These are phyloP conservation scores for Arthroderma sp. DNA, from an alignment of 2,329 filamentous ascomycete species.

Conservation along the genomic window DNA sequence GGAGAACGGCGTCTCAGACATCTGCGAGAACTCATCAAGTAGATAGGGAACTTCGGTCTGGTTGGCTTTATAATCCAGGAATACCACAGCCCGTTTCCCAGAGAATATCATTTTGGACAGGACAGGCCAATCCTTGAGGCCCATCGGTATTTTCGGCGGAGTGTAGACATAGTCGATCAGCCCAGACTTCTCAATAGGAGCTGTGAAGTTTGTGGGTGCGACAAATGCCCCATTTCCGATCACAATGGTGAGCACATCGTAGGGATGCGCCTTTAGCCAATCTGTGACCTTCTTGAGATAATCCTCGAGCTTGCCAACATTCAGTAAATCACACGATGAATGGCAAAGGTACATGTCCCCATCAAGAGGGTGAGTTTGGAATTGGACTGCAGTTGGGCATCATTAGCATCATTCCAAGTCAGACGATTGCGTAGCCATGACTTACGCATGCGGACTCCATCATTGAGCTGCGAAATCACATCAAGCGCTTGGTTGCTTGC, in stretches of 20 bases:
- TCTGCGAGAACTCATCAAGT: constrained; percentile 71
- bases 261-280: constrained; percentile 67
- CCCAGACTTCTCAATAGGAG: constrained; percentile 57
- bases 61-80: constrained; percentile 76
- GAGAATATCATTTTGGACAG: constrained; percentile 60
- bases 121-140: constrained; percentile 67
- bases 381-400: constrained; percentile 37
- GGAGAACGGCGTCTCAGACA: constrained; percentile 87
- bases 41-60: constrained; percentile 69
- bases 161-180: constrained; percentile 60
- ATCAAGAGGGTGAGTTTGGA: constrained; percentile 45
- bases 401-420: not conserved
- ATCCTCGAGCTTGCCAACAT: constrained; percentile 62
- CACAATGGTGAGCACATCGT: constrained; percentile 77
- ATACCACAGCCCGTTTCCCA: constrained; percentile 60
- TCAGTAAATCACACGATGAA: constrained; percentile 65
- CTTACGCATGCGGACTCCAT: constrained; percentile 49
- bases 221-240: constrained; percentile 73
- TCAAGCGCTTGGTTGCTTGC: constrained; percentile 60
- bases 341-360: constrained; percentile 66
- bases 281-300: constrained; percentile 55
- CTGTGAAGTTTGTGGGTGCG: constrained; percentile 49
- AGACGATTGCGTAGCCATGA: constrained; percentile 2
- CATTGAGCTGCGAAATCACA: constrained; percentile 60
- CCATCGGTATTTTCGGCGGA: constrained; percentile 58